Percentiles rank a stretch among this genome's conserved stretches.
phyloP scores from a whole-genome alignment of 371 early-diverging fungal genomes.

The Chytridiales sp. region DNA sequence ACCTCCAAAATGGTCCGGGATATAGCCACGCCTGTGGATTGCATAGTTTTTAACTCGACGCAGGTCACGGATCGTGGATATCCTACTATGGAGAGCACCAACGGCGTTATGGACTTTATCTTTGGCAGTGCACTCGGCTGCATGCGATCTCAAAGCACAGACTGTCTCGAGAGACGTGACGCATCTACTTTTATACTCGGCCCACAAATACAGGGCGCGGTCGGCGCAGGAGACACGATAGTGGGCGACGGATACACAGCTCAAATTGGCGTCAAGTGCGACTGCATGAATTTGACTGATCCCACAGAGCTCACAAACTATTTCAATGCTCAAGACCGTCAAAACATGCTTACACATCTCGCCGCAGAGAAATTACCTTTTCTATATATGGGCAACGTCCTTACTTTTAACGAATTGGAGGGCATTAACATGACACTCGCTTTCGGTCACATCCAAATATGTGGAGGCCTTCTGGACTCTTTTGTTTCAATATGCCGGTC shows the following conservation, averaged over 20 bases:
- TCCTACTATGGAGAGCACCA: conserved; percentile 16
- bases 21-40: conserved; percentile 6
- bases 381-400: neutral
- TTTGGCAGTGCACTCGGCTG: conserved; percentile 15
- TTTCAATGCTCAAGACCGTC: neutral
- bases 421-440: neutral
- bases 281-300: conserved; percentile 11
- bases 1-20: conserved; percentile 1
- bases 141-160: conserved; percentile 12
- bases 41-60: conserved; percentile 14
- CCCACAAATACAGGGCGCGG: conserved; percentile 30
- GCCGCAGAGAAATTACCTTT: too few relatives aligned
- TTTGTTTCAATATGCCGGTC: conserved; percentile 9
- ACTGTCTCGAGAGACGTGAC: neutral
- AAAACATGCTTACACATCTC: neutral
- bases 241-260: conserved; percentile 26
- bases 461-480: neutral
- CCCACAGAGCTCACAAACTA: neutral
- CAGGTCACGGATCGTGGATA: conserved; percentile 11
- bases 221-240: conserved; percentile 26
- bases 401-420: too few relatives aligned
- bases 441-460: neutral
- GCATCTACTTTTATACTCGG: conserved; percentile 13
- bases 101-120: conserved; percentile 9
- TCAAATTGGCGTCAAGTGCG: conserved; percentile 15